Evolutionary conservation across 1,139 yeast species (phyloP).

Genomic region (Protomyces inouyei): DNA sequence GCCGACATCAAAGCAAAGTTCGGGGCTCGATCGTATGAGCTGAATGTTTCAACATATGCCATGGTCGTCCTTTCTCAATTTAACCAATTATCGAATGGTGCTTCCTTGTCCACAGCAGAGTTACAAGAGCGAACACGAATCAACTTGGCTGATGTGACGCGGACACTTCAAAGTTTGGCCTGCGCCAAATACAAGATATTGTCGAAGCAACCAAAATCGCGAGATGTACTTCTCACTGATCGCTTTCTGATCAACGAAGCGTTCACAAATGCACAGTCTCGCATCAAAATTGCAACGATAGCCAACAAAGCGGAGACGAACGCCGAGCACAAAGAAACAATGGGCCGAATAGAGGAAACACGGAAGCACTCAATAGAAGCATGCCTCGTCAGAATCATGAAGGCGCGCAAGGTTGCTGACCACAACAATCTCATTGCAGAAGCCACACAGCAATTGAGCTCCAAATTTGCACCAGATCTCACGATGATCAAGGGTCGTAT

Average conservation of each 20-base stretch:
- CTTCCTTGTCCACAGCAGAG: slow-evolving; percentile 55
- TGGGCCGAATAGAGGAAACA: slow-evolving; percentile 45
- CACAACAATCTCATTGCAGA: slow-evolving; percentile 67
- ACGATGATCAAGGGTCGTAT: slow-evolving; percentile 66
- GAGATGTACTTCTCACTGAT: slow-evolving; percentile 62
- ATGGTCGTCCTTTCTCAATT: slow-evolving; percentile 73
- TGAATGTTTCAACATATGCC: slow-evolving; percentile 75
- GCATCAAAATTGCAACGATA: slow-evolving; percentile 75
- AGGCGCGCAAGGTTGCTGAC: slow-evolving; percentile 56
- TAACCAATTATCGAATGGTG: slow-evolving; percentile 51
- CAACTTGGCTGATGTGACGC: slow-evolving; percentile 63
- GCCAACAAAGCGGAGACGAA: slow-evolving; percentile 45
- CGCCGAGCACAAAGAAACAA: slow-evolving; percentile 44
- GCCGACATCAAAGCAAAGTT: slow-evolving; percentile 50
- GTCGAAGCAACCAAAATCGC: slow-evolving; percentile 61
- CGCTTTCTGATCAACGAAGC: slow-evolving; percentile 62
- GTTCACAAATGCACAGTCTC: slow-evolving; percentile 65
- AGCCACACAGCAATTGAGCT: slow-evolving; percentile 56
- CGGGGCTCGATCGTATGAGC: slow-evolving; percentile 66
- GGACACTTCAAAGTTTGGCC: slow-evolving; percentile 79
- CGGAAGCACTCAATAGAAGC: slow-evolving; percentile 71
- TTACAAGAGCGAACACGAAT: slow-evolving; percentile 64
- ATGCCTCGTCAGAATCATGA: slow-evolving; percentile 83
- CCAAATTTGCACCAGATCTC: slow-evolving; percentile 67
- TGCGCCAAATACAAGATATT: slow-evolving; percentile 76